These are phyloP conservation scores for Neolentinus lepideus DNA, from an alignment of 1,284 basidiomycete species.

Conservation along the genomic window DNA sequence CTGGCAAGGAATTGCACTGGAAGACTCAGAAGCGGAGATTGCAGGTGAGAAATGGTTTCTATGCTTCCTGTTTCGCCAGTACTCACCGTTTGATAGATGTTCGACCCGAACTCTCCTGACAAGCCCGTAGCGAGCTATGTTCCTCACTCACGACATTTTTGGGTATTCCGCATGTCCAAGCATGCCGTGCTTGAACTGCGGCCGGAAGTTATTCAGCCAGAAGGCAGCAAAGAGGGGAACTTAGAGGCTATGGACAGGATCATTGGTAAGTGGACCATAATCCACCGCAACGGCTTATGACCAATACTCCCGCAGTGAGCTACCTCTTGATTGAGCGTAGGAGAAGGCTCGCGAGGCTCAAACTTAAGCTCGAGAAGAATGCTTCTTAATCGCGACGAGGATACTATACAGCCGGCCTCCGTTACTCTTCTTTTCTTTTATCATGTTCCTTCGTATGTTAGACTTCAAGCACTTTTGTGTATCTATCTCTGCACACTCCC, in stretches of 20 bases:
- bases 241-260: slow-evolving; percentile 31
- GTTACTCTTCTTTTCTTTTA: neutral
- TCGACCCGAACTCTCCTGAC: slow-evolving; percentile 27
- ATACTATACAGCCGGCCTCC: neutral
- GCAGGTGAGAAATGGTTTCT: slow-evolving; percentile 25
- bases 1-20: slow-evolving; percentile 38
- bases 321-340: slow-evolving; percentile 41
- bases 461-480: too few species aligned
- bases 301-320: slow-evolving; percentile 29
- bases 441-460: neutral
- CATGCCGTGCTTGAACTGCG: slow-evolving; percentile 42
- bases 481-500: too few species aligned
- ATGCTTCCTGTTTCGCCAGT: neutral
- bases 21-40: slow-evolving; percentile 38
- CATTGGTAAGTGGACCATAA: slow-evolving; percentile 27
- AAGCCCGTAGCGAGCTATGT: slow-evolving; percentile 39
- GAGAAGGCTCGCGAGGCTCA: slow-evolving; percentile 25
- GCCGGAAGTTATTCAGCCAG: slow-evolving; percentile 25
- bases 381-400: neutral
- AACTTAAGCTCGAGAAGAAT: slow-evolving; percentile 11
- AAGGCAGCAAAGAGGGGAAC: neutral
- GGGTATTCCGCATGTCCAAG: slow-evolving; percentile 41
- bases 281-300: slow-evolving; percentile 1
- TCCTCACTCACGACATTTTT: slow-evolving; percentile 38
- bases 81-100: neutral